These are phyloP conservation scores for Rhodotorula sphaerocarpa DNA, from an alignment of 768 basidiomycete genomes.

Conservation along the genomic window DNA sequence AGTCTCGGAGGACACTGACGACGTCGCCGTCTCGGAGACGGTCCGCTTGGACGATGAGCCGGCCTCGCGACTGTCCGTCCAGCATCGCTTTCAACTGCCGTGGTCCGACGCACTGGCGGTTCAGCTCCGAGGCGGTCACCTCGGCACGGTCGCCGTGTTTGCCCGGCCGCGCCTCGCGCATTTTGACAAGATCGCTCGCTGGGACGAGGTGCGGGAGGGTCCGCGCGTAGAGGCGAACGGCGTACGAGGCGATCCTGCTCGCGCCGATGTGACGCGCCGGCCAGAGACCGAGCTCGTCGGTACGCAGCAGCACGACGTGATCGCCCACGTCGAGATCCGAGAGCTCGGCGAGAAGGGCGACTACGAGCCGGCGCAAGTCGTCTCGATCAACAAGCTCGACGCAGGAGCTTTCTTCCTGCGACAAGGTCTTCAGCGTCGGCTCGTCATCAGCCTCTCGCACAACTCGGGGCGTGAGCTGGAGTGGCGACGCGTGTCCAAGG, in stretches of 20 bases:
- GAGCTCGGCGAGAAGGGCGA: conserved; percentile 78
- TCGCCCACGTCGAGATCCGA: conserved; percentile 73
- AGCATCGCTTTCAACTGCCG: no score
- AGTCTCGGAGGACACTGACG: conserved; percentile 53
- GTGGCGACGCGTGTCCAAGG: conserved; percentile 69
- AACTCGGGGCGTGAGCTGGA: conserved; percentile 83
- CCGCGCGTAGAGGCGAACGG: conserved; percentile 40
- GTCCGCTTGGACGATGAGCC: conserved; percentile 65
- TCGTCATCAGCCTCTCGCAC: conserved; percentile 67
- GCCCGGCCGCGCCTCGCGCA: conserved; percentile 73
- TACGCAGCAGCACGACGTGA: conserved; percentile 81
- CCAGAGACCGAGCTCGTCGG: conserved; percentile 86
- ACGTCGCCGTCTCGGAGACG: conserved; percentile 62
- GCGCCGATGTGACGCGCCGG: conserved; percentile 49
- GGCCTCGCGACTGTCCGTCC: no score
- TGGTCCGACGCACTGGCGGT: no score
- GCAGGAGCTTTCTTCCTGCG: conserved; percentile 79
- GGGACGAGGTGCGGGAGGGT: conserved; percentile 87
- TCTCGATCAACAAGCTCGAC: conserved; percentile 65
- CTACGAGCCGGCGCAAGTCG: conserved; percentile 73
- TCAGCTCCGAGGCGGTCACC: no score
- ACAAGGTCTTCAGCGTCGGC: conserved; percentile 82
- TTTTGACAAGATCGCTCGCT: conserved; percentile 76
- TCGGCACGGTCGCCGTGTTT: conserved; percentile 65
- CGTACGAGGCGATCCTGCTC: conserved; percentile 37